A percentile compares a stretch with the other conserved stretches of the same genome.
These are phyloP conservation scores for Calamus simplicifolius DNA, from an alignment of 176 grass and related monocot species.

Conservation along the genomic window DNA sequence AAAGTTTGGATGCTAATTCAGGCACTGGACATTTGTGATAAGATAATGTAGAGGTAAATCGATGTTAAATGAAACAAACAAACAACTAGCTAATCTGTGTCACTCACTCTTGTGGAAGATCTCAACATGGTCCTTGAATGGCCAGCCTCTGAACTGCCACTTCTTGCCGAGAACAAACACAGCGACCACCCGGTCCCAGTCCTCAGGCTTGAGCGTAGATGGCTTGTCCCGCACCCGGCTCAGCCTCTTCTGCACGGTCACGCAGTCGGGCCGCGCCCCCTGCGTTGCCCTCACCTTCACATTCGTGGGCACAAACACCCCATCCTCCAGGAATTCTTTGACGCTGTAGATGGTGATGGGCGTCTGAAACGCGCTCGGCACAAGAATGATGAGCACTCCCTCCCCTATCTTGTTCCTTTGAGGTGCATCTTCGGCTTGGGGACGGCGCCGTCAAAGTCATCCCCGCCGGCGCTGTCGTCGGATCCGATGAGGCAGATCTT, in stretches of 20 bases:
- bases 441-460: conserved; percentile 13
- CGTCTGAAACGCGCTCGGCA: conserved; percentile 91
- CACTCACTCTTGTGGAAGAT: conserved; percentile 85
- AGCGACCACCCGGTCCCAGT: conserved; percentile 71
- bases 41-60: too few relatives aligned
- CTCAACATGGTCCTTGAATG: conserved; percentile 91
- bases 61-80: too few relatives aligned
- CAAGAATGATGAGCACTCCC: conserved; percentile 85
- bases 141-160: conserved; percentile 99
- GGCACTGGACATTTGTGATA: too few relatives aligned
- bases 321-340: conserved; percentile 82
- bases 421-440: conserved; percentile 31
- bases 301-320: conserved; percentile 73
- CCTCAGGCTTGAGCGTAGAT: conserved; percentile 52
- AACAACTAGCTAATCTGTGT: too few relatives aligned
- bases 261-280: conserved; percentile 66
- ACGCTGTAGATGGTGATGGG: conserved; percentile 92
- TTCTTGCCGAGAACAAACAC: conserved; percentile 96
- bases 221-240: conserved; percentile 68
- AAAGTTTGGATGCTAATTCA: too few relatives aligned
- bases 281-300: conserved; percentile 70
- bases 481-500: conserved; percentile 28
- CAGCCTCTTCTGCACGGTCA: conserved; percentile 88
- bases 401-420: conserved; percentile 38
- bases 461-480: conserved; percentile 16